A percentile compares a stretch with the other conserved stretches of the same genome.
Conservation (phyloP, 1,284 basidiomycete species). For the Microbotryomycetes sp. region DNA sequence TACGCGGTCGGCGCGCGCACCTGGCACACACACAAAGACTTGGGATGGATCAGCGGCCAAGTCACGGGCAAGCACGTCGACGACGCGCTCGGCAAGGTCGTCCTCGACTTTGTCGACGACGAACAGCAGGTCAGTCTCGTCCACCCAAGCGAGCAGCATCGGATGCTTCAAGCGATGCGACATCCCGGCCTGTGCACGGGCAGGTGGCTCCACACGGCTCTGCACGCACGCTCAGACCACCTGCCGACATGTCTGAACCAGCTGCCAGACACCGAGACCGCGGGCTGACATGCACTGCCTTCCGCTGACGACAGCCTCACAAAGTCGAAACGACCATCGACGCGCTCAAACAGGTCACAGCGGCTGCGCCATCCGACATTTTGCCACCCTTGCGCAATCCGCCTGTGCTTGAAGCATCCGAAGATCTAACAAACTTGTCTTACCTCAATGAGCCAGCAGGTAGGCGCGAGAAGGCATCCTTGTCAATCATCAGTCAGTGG, state of each 20-base stretch:
- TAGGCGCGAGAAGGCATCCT: slow-evolving; percentile 46
- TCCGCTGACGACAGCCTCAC: slow-evolving; percentile 53
- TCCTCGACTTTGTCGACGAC: slow-evolving; percentile 72
- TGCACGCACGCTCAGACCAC: neutral
- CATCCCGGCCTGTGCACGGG: neutral
- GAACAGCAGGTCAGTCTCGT: slow-evolving; percentile 62
- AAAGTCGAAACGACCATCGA: slow-evolving; percentile 58
- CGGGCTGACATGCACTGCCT: neutral
- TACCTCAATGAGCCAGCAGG: slow-evolving; percentile 97
- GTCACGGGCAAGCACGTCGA: slow-evolving; percentile 49
- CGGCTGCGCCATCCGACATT: slow-evolving; percentile 31
- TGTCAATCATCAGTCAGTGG: slow-evolving; percentile 1
- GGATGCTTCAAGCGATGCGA: too few species aligned
- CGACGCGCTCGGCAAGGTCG: slow-evolving; percentile 55
- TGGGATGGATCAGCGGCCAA: slow-evolving; percentile 85
- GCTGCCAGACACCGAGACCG: neutral
- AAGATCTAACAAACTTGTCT: slow-evolving; percentile 94
- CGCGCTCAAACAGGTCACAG: slow-evolving; percentile 55
- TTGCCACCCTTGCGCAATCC: slow-evolving; percentile 94
- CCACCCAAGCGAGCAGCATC: too few species aligned
- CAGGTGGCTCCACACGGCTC: neutral
- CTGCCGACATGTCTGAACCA: neutral
- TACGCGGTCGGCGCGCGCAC: slow-evolving; percentile 43
- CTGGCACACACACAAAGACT: slow-evolving; percentile 82
- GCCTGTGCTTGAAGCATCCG: slow-evolving; percentile 88